Evolutionary conservation across 2,329 filamentous ascomycete species (phyloP), one percentile per base, ranked within the genome.

Genomic region (Venturia oleaginea): DNA sequence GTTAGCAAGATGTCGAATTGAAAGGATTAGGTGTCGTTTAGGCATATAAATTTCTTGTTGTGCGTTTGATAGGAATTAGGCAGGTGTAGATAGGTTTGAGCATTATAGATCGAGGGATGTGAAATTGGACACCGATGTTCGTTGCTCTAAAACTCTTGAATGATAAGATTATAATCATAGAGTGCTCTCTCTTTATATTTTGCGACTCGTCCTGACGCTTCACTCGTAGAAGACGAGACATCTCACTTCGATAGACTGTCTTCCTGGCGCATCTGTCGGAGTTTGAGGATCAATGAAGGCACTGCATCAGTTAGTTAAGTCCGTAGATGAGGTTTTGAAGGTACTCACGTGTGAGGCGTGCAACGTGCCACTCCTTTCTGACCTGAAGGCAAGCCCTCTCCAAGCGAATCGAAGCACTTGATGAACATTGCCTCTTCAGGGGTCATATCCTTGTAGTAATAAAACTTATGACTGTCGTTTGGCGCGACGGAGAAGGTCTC

Each of bases 401-500:
- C 64, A 7, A 61, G 57, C 76, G 54, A 65, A 59, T 62, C 65
- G 32, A 59, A 66, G 17, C 63, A 66, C 72, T 80, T 84, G 67
- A 84, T 74, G 65, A 83, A 71, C 75, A 83, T 76, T 0, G 80
- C 80, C 70, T 84, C 81, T 2, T 80, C 78, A 0, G 80, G 80
- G 24, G 79, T 84, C 86, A 89, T 88, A 69, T 88, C 86, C 74
- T 86, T 87, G 71, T 83, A 76, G 68, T 88, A 89, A 69, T 82
- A 88, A 69, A 87, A 87, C 68, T 78, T 77, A 71, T 89, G 86
- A 19, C 72, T 73, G 8, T 83, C 80, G 67, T 77, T 87, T 3
- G 84, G 79, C 57, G 79, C 76, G 0, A 89, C 83, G 0, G 77
- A 79, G 70, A 86, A 81, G 1, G 85, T 88, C 76, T 89, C 86